Conservation (phyloP, 768 basidiomycete species). For the Mycena belliarum region DNA sequence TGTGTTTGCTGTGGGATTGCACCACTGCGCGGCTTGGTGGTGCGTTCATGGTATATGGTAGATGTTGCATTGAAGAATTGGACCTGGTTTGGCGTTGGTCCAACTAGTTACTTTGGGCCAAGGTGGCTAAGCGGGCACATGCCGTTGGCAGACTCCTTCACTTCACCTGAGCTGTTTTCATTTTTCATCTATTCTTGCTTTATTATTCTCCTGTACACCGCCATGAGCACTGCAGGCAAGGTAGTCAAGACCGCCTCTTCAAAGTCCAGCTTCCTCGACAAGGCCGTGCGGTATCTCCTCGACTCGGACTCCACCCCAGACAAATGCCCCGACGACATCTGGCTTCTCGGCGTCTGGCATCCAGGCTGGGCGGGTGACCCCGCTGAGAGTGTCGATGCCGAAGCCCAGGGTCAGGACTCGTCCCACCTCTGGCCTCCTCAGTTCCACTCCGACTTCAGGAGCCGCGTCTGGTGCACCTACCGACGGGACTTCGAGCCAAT, state of each 20-base stretch:
- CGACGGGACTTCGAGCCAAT: conserved; percentile 50
- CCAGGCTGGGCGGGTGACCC: conserved; percentile 10
- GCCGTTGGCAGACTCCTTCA: background rate
- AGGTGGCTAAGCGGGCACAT: too few species aligned
- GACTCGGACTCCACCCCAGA: conserved; percentile 15
- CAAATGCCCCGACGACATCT: conserved; percentile 6
- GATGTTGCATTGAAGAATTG: too few species aligned
- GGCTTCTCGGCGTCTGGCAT: conserved; percentile 17
- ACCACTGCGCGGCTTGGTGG: too few species aligned
- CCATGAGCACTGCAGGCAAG: conserved; percentile 14
- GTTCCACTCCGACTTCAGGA: conserved; percentile 21
- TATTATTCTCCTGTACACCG: conserved; percentile 10
- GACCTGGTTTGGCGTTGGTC: too few species aligned
- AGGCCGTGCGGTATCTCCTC: conserved; percentile 4
- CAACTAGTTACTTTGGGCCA: too few species aligned
- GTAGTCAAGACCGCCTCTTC: conserved; percentile 16
- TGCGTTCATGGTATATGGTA: too few species aligned
- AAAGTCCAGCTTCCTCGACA: conserved; percentile 12
- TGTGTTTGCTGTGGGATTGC: too few species aligned
- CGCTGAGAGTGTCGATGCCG: background rate
- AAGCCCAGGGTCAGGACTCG: conserved; percentile 8
- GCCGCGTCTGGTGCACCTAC: conserved; percentile 35
- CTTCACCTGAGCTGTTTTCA: background rate
- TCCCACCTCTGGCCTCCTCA: conserved; percentile 19
- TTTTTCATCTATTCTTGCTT: conserved; percentile 14